Conservation (phyloP, 768 basidiomycete species). For the Lentinula sp. region DNA sequence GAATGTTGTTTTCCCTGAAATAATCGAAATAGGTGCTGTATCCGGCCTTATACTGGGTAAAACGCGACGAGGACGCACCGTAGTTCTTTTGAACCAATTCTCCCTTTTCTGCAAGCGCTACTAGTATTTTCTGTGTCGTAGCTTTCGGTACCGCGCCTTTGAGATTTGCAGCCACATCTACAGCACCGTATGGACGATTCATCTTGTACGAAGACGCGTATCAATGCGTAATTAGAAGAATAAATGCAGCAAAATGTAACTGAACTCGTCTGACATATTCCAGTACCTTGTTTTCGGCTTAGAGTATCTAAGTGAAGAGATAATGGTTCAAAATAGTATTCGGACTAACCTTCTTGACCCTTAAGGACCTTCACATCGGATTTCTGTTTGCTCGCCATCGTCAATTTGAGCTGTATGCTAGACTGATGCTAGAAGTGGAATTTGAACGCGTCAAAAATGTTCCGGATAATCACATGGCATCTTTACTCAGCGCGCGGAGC, state of each 20-base stretch:
- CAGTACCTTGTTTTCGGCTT: slow-evolving; percentile 72
- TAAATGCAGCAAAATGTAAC: not conserved
- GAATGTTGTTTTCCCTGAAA: slow-evolving; percentile 74
- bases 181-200: slow-evolving; percentile 52
- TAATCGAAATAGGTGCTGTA: slow-evolving; percentile 4
- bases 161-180: slow-evolving; percentile 86
- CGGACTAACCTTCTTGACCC: slow-evolving; percentile 58
- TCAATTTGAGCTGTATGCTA: not conserved
- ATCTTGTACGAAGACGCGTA: slow-evolving; percentile 4
- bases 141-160: slow-evolving; percentile 87
- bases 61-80: slow-evolving; percentile 34
- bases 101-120: slow-evolving; percentile 79
- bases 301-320: not conserved
- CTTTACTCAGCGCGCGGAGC: not conserved
- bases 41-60: not conserved
- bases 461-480: not conserved
- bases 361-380: slow-evolving; percentile 58
- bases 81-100: slow-evolving; percentile 79
- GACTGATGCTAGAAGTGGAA: not conserved
- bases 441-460: not conserved
- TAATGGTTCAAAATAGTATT: not conserved
- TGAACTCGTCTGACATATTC: slow-evolving; percentile 68
- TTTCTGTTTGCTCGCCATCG: slow-evolving; percentile 50
- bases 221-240: not conserved
- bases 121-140: slow-evolving; percentile 77